Base-by-base conservation (phyloP, 179 eudicot species). In the Carnegiea gigantea region DNA sequence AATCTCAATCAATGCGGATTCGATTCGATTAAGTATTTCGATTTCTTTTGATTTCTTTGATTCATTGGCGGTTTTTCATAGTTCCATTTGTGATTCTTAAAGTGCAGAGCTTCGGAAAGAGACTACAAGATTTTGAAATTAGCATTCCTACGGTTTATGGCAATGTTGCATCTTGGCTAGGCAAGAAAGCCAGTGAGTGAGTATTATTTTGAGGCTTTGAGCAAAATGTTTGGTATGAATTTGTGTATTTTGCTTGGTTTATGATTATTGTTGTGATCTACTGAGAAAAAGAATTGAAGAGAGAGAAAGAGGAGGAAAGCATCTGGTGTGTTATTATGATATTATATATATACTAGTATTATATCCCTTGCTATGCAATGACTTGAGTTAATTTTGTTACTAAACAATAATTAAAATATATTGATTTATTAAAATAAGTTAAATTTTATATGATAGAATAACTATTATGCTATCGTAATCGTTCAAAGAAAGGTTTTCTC, bases 151-250 rank as follows among this genome's bases (percentile, higher is more conserved):
- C 92, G 38, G 96, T 90, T 53, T 92, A 87, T 70, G 97, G 98
- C 48, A 94, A 89, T 82, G 79, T 88, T 70, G 95, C 98, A 70
- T 94, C 91, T 87, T 94, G 97, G 98, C 98, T 94, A 9, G 98
- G 97, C 59, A 94, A 94, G 90, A 94, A 92, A 88, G 95, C 98
- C 33, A 94, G 97, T 89, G 98, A 94, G 98, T 92, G 82, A 90
- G 97, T 90, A 54, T 80, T 40, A 28, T 28, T 28, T 28, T 28
- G 30, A 28, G 30, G 40, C 21, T 5, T 54, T 26, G 20, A 11
- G 80, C 36, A 68, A 26, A 15, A 15, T 53, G 26, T 53, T 76
- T 51, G 75, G 44, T 23, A 54, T 73, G 48, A 28, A 54, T 72
- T 43, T 33, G 21, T n/a, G 73, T 36, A n/a, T 76, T 38, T 38